These are phyloP conservation scores for Gossypium davidsonii DNA, from an alignment of 441 rosid genomes.

Conservation along the genomic window DNA sequence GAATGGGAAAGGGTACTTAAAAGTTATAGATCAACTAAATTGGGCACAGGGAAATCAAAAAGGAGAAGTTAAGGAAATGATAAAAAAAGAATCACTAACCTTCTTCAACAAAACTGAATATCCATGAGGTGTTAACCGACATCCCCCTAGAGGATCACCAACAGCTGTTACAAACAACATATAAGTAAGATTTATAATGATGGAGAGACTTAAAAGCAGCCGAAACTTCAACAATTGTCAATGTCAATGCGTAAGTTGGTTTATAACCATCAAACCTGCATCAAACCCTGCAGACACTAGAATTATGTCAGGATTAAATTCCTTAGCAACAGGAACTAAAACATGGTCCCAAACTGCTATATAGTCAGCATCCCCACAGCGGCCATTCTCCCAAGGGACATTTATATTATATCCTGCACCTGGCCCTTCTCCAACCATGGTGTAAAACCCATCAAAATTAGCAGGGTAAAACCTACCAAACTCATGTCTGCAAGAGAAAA, in stretches of 20 bases:
- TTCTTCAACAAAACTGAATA: slow-evolving; percentile 74
- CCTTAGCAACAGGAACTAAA: slow-evolving; percentile 74
- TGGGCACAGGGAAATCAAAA: slow-evolving; percentile 1
- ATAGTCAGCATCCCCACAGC: slow-evolving; percentile 90
- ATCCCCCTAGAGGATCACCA: slow-evolving; percentile 90
- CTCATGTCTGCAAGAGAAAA: slow-evolving; percentile 63
- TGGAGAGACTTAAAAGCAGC: background rate
- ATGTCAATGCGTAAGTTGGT: background rate
- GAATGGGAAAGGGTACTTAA: background rate
- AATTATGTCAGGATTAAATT: slow-evolving; percentile 74
- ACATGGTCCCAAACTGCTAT: slow-evolving; percentile 93
- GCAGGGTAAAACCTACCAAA: slow-evolving; percentile 79
- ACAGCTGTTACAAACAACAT: slow-evolving; percentile 47
- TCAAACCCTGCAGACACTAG: slow-evolving; percentile 92
- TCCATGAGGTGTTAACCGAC: slow-evolving; percentile 79
- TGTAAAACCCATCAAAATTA: slow-evolving; percentile 68
- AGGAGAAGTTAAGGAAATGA: background rate
- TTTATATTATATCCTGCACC: slow-evolving; percentile 94
- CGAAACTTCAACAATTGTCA: background rate
- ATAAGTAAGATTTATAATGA: slow-evolving; percentile 1
- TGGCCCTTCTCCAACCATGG: slow-evolving; percentile 82
- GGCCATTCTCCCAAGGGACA: slow-evolving; percentile 89
- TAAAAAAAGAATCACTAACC: slow-evolving; percentile 34
- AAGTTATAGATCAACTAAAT: background rate
- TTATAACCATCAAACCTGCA: slow-evolving; percentile 58